Evolutionary conservation across 495 filamentous ascomycete genomes (phyloP).

Genomic region (Collariella sp.): DNA sequence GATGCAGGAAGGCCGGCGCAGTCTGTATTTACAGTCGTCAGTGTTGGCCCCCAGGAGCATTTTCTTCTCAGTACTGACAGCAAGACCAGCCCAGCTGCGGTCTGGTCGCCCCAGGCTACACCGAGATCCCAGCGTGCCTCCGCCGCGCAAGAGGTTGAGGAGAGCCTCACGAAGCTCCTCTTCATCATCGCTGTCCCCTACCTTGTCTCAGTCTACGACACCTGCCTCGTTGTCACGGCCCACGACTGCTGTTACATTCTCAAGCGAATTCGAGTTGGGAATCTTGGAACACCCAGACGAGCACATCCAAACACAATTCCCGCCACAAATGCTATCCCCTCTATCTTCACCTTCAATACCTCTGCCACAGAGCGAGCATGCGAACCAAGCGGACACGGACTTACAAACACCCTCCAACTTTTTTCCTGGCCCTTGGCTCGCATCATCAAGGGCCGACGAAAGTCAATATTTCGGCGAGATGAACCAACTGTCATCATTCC

Average conservation of each 20-base stretch:
- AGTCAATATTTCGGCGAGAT: neutral
- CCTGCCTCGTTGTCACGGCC: neutral
- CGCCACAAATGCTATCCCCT: neutral
- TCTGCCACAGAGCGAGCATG: neutral
- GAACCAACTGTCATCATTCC: neutral
- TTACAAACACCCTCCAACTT: neutral
- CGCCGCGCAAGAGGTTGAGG: slow-evolving; percentile 7
- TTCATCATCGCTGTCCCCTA: slow-evolving; percentile 1
- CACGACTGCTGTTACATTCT: neutral
- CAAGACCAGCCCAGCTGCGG: slow-evolving; percentile 13
- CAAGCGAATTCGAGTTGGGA: neutral
- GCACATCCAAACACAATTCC: neutral
- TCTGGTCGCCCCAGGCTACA: slow-evolving; percentile 17
- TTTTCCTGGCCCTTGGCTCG: neutral
- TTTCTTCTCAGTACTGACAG: neutral
- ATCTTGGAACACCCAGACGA: neutral
- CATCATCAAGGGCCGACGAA: neutral
- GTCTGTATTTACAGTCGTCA: slow-evolving; percentile 20
- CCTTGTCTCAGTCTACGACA: neutral
- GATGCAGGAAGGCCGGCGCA: slow-evolving; percentile 17
- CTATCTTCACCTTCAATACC: neutral
- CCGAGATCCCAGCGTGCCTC: slow-evolving; percentile 2
- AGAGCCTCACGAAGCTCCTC: slow-evolving; percentile 3
- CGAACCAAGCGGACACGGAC: neutral
- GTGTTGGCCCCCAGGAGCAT: neutral